These are phyloP conservation scores for Ciborinia camelliae DNA, from an alignment of 2,329 filamentous ascomycete species.

Conservation along the genomic window DNA sequence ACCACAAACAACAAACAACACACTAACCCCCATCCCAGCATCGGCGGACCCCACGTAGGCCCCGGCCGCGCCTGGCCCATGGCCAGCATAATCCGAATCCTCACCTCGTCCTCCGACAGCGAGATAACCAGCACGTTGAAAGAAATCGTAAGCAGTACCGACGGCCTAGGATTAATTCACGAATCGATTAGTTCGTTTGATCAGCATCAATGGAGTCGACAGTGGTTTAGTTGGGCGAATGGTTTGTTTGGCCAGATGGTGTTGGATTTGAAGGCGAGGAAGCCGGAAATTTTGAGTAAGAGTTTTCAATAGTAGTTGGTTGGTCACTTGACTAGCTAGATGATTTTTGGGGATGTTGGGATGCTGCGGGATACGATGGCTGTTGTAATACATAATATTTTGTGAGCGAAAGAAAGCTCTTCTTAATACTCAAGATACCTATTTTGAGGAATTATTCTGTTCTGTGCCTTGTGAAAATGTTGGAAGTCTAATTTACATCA, in stretches of 20 bases:
- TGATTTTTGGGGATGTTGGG: not conserved
- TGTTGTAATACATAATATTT: not conserved
- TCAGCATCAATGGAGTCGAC: slow-evolving; percentile 42
- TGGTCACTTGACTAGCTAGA: too few relatives aligned
- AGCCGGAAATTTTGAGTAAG: slow-evolving; percentile 58
- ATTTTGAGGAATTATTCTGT: not conserved
- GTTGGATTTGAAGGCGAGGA: slow-evolving; percentile 68
- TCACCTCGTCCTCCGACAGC: slow-evolving; percentile 33
- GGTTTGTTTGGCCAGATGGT: slow-evolving; percentile 83
- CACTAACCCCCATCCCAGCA: slow-evolving; percentile 52
- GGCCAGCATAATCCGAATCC: too few relatives aligned
- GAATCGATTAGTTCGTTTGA: slow-evolving; percentile 47
- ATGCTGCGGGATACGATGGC: not conserved
- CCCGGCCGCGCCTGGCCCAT: too few relatives aligned
- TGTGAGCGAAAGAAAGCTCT: not conserved
- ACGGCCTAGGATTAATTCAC: slow-evolving; percentile 45
- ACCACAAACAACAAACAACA: slow-evolving; percentile 53
- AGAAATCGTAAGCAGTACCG: slow-evolving; percentile 32
- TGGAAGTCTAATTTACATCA: not conserved
- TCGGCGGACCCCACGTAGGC: slow-evolving; percentile 29
- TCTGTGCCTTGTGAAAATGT: not conserved
- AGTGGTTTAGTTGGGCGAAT: slow-evolving; percentile 79
- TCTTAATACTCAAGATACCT: not conserved
- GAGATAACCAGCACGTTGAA: slow-evolving; percentile 36
- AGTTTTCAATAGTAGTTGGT: slow-evolving; percentile 44